Evolutionary conservation across 768 basidiomycete species (phyloP).

Genomic region (Epithele typhae): DNA sequence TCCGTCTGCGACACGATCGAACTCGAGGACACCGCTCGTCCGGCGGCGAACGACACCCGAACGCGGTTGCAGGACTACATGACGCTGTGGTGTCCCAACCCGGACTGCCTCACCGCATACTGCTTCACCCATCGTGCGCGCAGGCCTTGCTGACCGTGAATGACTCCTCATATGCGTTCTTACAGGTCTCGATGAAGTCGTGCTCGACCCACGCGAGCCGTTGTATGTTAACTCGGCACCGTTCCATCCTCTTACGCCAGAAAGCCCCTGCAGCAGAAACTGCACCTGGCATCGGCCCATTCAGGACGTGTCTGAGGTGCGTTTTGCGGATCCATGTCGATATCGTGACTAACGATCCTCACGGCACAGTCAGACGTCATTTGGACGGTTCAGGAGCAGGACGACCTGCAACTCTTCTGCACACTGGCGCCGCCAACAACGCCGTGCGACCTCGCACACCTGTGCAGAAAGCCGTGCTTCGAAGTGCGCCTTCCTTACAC

Average conservation of each 20-base stretch:
- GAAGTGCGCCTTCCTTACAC: constrained; percentile 39
- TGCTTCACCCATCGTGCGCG: constrained; percentile 21
- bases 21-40: constrained; percentile 1
- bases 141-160: too few relatives aligned
- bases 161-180: too few relatives aligned
- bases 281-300: too few relatives aligned
- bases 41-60: constrained; percentile 6
- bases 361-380: constrained; percentile 2
- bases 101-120: constrained; percentile 18
- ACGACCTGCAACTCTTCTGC: constrained; percentile 36
- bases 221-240: too few relatives aligned
- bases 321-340: too few relatives aligned
- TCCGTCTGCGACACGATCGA: too few relatives aligned
- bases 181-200: too few relatives aligned
- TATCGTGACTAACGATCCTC: neutral
- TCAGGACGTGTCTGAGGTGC: neutral
- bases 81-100: constrained; percentile 20
- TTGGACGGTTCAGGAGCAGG: constrained; percentile 26
- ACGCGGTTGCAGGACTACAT: constrained; percentile 14
- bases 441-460: constrained; percentile 50
- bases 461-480: constrained; percentile 55
- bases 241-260: too few relatives aligned
- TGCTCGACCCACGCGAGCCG: too few relatives aligned
- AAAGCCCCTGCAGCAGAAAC: too few relatives aligned
- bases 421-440: constrained; percentile 39